Evolutionary conservation across 2,329 filamentous ascomycete genomes (phyloP).

Genomic region (Claviceps quebecensis): DNA sequence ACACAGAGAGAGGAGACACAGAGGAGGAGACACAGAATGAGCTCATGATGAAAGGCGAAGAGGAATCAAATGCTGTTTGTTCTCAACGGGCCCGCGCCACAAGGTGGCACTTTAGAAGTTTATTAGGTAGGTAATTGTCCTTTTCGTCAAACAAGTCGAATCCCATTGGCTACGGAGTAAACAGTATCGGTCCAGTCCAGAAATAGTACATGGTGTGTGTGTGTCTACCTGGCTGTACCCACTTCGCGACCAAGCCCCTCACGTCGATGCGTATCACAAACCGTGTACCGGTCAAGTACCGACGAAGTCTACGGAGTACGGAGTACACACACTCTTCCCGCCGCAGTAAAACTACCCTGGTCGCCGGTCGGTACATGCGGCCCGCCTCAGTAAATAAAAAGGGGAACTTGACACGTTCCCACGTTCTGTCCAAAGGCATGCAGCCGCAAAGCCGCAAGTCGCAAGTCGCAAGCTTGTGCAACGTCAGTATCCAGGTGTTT

Average conservation of each 20-base stretch:
- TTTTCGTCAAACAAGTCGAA: neutral
- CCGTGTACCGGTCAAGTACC: too few relatives aligned
- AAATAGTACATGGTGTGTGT: neutral
- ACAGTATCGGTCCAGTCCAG: neutral
- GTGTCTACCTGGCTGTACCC: neutral
- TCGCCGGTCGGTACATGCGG: too few relatives aligned
- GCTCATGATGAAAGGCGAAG: too few relatives aligned
- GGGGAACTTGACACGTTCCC: slow-evolving; percentile 1
- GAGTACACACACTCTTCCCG: too few relatives aligned
- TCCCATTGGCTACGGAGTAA: neutral
- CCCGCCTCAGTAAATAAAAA: too few relatives aligned
- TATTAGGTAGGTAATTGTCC: neutral
- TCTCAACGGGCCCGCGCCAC: neutral
- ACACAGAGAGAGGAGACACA: neutral
- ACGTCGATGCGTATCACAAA: too few relatives aligned
- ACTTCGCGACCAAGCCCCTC: too few relatives aligned
- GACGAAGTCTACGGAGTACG: too few relatives aligned
- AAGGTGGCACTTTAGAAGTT: neutral
- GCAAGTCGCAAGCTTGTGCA: neutral
- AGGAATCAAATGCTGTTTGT: too few relatives aligned
- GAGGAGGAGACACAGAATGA: neutral
- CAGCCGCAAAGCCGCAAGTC: neutral
- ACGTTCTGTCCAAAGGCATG: neutral
- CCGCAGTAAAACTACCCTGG: too few relatives aligned
- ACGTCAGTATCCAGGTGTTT: neutral